Evolutionary conservation across 495 filamentous ascomycete species (phyloP), one percentile per base, ranked within the genome.

Genomic region (Podospora bellae-mahoneyi): DNA sequence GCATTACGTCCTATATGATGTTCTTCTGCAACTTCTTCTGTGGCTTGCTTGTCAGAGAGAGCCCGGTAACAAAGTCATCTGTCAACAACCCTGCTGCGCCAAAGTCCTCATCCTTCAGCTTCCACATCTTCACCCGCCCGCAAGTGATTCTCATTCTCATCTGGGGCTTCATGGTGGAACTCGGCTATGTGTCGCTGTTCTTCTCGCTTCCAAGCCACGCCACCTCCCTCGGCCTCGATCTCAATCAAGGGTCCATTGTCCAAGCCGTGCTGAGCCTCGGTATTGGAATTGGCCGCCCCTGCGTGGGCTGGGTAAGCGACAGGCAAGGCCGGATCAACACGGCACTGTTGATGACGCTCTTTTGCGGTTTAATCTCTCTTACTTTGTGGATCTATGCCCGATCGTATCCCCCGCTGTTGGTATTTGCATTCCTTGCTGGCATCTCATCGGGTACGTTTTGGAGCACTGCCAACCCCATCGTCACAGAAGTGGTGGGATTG

Each of bases 401-500:
- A 68, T 86, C 77, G 66, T 88, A 88, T 74, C 89, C 85, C 13
- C 82, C 88, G 0, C 78, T 92, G 44, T 85, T 89, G 44, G 87
- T 91, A 75, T 93, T 90, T 70, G 85, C 89, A 4, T 67, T 92
- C 3, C 73, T 91, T 9, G 66, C 54, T 3, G 91, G 91, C 7
- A 83, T 81, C 10, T 86, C 92, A 3, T 82, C 86, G 15, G 91
- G 90, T 27, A 90, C 87, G 0, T 92, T 90, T 74, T 92, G 90
- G 90, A 85, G 86, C 16, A 88, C 87, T 1, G 80, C 90, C n/a
- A 87, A 81, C 3, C 92, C 92, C 1, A 86, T 95, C 6, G 80
- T 87, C 23, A 88, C 89, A 0, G 92, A 95, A 72, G 87, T 93
- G n/a, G 87, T 94, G 26, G 90, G 90, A 4, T 74, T 94, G 15